Conservation (phyloP, 169 alveolate species). For the Eimeria maxima region DNA sequence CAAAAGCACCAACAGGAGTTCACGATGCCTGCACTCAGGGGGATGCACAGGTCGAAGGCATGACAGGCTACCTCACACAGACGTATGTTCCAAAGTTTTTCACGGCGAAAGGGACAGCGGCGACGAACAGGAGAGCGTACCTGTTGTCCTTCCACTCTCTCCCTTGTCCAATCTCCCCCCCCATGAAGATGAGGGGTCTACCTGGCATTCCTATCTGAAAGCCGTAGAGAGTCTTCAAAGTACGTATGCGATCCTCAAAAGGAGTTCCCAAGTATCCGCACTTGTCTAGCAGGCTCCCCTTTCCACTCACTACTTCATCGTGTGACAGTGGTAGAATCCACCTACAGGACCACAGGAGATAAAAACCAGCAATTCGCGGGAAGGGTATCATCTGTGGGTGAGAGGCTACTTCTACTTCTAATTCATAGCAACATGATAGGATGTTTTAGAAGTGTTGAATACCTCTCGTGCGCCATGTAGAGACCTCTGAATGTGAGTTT, state of each 20-base stretch:
- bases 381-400: not conserved
- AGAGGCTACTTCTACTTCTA: no score
- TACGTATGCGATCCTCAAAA: conserved; percentile 86
- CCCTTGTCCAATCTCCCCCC: conserved; percentile 89
- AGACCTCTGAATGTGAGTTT: conserved; percentile 89
- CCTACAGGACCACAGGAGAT: not conserved
- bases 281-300: conserved; percentile 87
- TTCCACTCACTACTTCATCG: conserved; percentile 89
- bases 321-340: conserved; percentile 88
- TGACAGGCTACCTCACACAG: not conserved
- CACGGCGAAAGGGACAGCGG: not conserved
- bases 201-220: conserved; percentile 89
- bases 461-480: conserved; percentile 88
- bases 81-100: not conserved
- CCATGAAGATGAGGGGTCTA: conserved; percentile 88
- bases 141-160: conserved; percentile 88
- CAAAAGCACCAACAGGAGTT: not conserved
- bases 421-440: not conserved
- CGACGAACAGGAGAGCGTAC: not conserved
- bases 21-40: not conserved
- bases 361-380: not conserved
- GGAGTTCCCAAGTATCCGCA: conserved; percentile 89
- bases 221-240: conserved; percentile 87
- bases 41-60: not conserved
- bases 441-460: not conserved